Base-by-base conservation (phyloP, 495 filamentous ascomycete species). In the Aspergillus bridgeri region DNA sequence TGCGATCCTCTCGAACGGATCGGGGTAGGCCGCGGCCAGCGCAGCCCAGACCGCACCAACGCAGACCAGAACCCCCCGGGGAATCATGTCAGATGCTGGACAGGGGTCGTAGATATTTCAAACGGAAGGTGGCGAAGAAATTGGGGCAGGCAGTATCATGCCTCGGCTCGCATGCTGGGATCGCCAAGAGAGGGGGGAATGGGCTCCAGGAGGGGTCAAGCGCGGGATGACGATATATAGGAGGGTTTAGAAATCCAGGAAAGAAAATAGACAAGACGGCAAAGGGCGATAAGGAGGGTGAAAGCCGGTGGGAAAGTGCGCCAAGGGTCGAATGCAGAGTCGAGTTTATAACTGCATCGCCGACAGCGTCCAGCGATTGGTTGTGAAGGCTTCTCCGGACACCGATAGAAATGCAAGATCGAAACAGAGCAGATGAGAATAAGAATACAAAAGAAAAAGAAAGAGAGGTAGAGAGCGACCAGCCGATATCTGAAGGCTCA, bases 21-120 rank as follows among this genome's bases (percentile, higher is more conserved):
- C 24, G 23, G 56, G 49, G 19, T 52, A 43, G 17, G 60, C 66
- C 44, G 49, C 53, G 57, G 55, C 59, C 51, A 53, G 54, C 33
- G 57, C 58, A 42, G 56, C 68, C 55, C 66, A 66, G 51, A 70
- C 55, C 47, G 64, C 53, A 63, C 62, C 43, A 53, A 51, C 50
- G 45, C 65, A 29, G 33, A 59, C 60, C 42, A 62, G 49, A 18
- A 69, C 47, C 24, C 47, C 53, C 56, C 48, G 44, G 19, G 51
- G 49, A 20, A 29, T 54, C 64, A 63, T 66, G 27, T 63, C 46
- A 51, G 19, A n/a, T 15, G 48, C 20, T n/a, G 21, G 11, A 25
- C 13, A 20, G 38, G 25, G 45, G 42, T 48, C 6, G 15, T 18
- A 24, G 20, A 24, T 23, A 48, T 15, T 24, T 25, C 49, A 22